Conservation (phyloP, 2,329 filamentous ascomycete genomes). For the Fusarium nanum region DNA sequence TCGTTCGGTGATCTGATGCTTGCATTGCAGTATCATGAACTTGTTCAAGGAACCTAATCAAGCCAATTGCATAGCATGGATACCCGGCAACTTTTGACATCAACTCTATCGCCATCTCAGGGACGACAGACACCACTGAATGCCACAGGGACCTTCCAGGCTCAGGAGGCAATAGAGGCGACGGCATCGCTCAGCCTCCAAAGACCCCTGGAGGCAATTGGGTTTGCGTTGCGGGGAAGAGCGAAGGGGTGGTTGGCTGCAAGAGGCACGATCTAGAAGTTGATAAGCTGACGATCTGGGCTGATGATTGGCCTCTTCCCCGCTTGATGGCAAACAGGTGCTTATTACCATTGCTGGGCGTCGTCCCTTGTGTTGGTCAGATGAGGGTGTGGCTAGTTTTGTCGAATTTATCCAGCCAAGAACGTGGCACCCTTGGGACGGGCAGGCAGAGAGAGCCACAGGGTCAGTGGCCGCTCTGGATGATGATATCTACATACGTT, state of each 20-base stretch:
- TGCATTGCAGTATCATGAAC: background rate
- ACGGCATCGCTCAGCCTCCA: slow-evolving; percentile 9
- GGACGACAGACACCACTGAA: background rate
- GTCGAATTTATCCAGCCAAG: slow-evolving; percentile 34
- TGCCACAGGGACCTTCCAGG: background rate
- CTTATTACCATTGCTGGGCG: slow-evolving; percentile 13
- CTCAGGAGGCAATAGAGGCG: background rate
- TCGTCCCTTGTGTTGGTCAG: slow-evolving; percentile 25
- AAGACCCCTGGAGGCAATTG: slow-evolving; percentile 35
- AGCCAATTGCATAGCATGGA: slow-evolving; percentile 2
- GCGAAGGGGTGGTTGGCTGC: slow-evolving; percentile 10
- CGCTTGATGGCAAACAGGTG: slow-evolving; percentile 30
- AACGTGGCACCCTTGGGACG: slow-evolving; percentile 29
- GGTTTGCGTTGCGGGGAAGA: slow-evolving; percentile 30
- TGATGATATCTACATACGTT: background rate
- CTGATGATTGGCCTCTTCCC: slow-evolving; percentile 35
- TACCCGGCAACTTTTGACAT: background rate
- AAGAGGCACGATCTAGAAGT: slow-evolving; percentile 16
- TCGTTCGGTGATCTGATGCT: slow-evolving; percentile 16
- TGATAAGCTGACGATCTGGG: slow-evolving; percentile 23
- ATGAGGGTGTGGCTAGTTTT: slow-evolving; percentile 22
- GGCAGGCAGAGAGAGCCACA: slow-evolving; percentile 22
- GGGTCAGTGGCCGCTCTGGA: slow-evolving; percentile 15
- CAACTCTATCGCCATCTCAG: slow-evolving; percentile 15
- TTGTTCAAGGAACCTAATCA: background rate